These are phyloP conservation scores for Pouteria glomerata DNA, from an alignment of 148 eudicot species.

Conservation along the genomic window DNA sequence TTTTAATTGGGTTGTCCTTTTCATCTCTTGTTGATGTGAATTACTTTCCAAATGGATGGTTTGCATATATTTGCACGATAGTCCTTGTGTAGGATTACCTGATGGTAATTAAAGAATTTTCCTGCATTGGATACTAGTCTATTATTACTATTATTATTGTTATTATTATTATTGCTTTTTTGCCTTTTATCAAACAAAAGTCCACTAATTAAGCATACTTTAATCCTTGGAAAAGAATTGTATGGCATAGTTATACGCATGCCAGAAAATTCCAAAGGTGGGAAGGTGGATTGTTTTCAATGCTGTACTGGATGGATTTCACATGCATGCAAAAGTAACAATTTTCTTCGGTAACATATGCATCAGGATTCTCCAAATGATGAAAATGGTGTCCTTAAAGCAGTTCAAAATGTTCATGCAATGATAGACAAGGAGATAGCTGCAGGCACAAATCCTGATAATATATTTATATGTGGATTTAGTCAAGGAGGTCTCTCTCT, in stretches of 20 bases:
- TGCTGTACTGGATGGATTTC: not conserved
- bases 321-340: not conserved
- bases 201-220: no score
- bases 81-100: not conserved
- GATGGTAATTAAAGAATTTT: not conserved
- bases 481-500: constrained; percentile 92
- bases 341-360: not conserved
- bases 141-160: not conserved
- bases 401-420: constrained; percentile 69
- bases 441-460: constrained; percentile 70
- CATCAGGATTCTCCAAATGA: constrained; percentile 81
- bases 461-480: constrained; percentile 92
- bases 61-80: not conserved
- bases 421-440: constrained; percentile 89
- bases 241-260: not conserved
- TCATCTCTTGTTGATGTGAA: not conserved
- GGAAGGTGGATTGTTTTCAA: not conserved
- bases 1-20: not conserved
- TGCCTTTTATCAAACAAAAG: not conserved
- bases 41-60: not conserved
- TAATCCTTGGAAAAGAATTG: not conserved
- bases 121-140: not conserved
- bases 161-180: not conserved
- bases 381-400: constrained; percentile 62
- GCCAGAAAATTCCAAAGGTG: not conserved